Conservation (phyloP, 1,284 basidiomycete genomes). For the Neotropicomus parvogracilis region DNA sequence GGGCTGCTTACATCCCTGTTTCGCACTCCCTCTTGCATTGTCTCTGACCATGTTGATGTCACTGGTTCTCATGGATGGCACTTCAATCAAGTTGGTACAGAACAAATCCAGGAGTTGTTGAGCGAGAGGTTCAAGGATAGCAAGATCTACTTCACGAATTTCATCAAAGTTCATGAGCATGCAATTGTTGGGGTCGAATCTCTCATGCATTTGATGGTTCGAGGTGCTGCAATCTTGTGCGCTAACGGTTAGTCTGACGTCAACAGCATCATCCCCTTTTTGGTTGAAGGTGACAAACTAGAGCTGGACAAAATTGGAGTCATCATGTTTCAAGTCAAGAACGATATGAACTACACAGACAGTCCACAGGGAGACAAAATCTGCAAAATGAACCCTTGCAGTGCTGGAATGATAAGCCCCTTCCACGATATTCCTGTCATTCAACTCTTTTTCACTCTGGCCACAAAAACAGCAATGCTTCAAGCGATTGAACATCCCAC, state of each 20-base stretch:
- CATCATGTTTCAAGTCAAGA: not conserved
- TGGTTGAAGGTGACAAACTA: not conserved
- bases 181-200: not conserved
- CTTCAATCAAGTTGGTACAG: not conserved
- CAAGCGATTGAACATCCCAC: not conserved
- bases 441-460: not conserved
- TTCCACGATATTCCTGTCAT: not conserved
- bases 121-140: slow-evolving; percentile 16
- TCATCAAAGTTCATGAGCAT: slow-evolving; percentile 24
- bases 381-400: not conserved
- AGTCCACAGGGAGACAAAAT: not conserved
- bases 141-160: slow-evolving; percentile 32
- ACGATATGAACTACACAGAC: not conserved
- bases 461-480: not conserved
- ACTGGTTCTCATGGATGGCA: not conserved
- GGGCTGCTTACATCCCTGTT: not conserved
- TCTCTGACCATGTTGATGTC: not conserved
- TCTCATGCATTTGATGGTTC: not conserved
- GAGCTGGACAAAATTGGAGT: not conserved
- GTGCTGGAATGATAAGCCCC: too few species aligned
- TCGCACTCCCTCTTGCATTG: not conserved
- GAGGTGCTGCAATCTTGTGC: not conserved
- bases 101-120: not conserved
- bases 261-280: not conserved
- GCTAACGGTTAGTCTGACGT: not conserved